Base-by-base conservation (phyloP, 805 yeast genomes). In the Clavispora fructus region DNA sequence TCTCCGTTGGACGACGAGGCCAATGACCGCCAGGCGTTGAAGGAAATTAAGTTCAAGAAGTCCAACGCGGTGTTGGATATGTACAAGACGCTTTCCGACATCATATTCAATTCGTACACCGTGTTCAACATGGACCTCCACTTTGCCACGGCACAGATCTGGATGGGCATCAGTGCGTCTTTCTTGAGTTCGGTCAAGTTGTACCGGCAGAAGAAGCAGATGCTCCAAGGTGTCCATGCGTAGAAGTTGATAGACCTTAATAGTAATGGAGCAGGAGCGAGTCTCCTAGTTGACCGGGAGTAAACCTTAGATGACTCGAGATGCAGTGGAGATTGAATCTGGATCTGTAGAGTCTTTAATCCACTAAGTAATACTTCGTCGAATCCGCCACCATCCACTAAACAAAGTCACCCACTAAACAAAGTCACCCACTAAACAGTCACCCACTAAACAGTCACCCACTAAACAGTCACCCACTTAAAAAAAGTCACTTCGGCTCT, bases 151-250 rank as follows among this genome's bases (percentile, higher is more conserved):
- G 51, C 67, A 26, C 77, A 71, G 51, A 71, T 71, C 33, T 71
- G 75, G 75, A 67, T 71, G 68, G 77, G 77, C 5, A 66, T 71
- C 30, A 60, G 64, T 50, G 74, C 77, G 5, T 59, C 73, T 4
- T 47, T 58, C 27, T 60, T 71, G 47, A 67, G 74, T 53, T 60
- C 67, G 16, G 50, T 63, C 42, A 71, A 70, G 54, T 51, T 71
- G 27, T 71, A 58, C 53, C 59, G 77, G 27, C 75, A 71, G 47
- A 64, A 62, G 52, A 60, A 49, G 43, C 51, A 60, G 42, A 31
- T 35, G 35, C 16, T 35, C 17, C 26, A 11, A 35, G 23, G 23
- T 19, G 5, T 19, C 23, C 5, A 5, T 3, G 23, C 23, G 23
- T 19, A 30, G 30, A 7, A 12, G 37, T 2, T 11, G 25, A 33